Base-by-base conservation (phyloP, 2,329 filamentous ascomycete genomes). In the Nothopassalora personata region DNA sequence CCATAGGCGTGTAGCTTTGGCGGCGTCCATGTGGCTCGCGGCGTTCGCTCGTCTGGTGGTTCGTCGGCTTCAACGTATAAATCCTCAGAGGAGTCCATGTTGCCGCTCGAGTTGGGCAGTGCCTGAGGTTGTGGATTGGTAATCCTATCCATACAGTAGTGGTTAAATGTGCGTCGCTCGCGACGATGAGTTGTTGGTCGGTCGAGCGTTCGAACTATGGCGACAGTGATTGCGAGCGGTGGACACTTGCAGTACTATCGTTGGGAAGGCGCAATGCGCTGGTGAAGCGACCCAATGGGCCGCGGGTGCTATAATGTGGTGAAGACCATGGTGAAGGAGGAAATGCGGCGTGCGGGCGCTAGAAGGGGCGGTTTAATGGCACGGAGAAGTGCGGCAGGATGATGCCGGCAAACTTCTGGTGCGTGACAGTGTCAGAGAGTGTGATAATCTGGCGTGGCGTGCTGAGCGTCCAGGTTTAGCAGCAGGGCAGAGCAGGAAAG, bases 21-120 rank as follows among this genome's bases (percentile, higher is more conserved):
- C 31, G 60, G 57, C 47, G 56, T 55, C 54, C 60, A 60, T 34
- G 28, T 56, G 34, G 43, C 46, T 31, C 7, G n/a, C 30, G 28
- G 51, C 36, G 54, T 53, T 56, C 53, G 49, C 70, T 76, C 70
- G 76, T 97, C 92, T 68, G 92, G 91, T 53, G 92, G 92, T 75
- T 97, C 93, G 74, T 97, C 93, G 53, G 86, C 81, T 69, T 97
- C 93, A 64, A 88, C 83, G 59, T 81, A 77, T 66, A 86, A 73
- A 58, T 96, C 91, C 60, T 86, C 83, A 54, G 60, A 61, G 48
- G 68, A 60, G 39, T 70, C 71, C 65, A 71, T 68, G 45, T 54
- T 66, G 9, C 63, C 57, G 36, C 54, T 65, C 18, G 67, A 54
- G 53, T 60, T 56, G 34, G 63, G 46, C 45, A 60, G 58, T 47